Conservation (phyloP, 306 rosid species). For the Nissolia schottii region DNA sequence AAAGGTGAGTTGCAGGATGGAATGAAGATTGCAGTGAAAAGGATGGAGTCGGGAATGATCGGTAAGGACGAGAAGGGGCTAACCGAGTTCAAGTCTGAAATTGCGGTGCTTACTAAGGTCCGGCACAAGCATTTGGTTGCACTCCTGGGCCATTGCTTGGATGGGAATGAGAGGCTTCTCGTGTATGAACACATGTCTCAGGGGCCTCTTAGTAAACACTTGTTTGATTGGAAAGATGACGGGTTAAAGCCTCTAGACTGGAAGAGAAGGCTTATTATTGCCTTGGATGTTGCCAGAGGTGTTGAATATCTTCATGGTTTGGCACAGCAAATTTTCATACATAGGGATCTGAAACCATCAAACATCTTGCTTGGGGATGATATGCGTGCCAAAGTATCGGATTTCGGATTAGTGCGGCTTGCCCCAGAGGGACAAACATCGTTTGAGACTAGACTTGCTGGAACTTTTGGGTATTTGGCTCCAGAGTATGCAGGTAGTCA, state of each 20-base stretch:
- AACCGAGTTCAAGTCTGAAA: conserved; percentile 73
- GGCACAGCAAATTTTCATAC: conserved; percentile 86
- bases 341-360: conserved; percentile 90
- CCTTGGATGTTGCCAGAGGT: conserved; percentile 93
- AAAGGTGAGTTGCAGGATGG: conserved; percentile 84
- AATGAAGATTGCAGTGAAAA: conserved; percentile 85
- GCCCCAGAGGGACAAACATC: conserved; percentile 89
- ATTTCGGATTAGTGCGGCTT: conserved; percentile 91
- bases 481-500: conserved; percentile 90
- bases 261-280: conserved; percentile 76
- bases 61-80: conserved; percentile 74
- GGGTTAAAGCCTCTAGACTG: conserved; percentile 67
- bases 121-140: conserved; percentile 83
- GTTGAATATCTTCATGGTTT: conserved; percentile 85
- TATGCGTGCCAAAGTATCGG: conserved; percentile 87
- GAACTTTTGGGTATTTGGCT: conserved; percentile 93
- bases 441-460: conserved; percentile 77
- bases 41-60: conserved; percentile 68
- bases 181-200: conserved; percentile 96
- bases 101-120: conserved; percentile 83
- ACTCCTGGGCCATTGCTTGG: conserved; percentile 82
- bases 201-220: conserved; percentile 74
- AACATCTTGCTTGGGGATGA: conserved; percentile 94
- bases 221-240: conserved; percentile 58
- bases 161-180: conserved; percentile 86